Conservation (phyloP, 805 yeast genomes). For the Saturnispora kantuleensis region DNA sequence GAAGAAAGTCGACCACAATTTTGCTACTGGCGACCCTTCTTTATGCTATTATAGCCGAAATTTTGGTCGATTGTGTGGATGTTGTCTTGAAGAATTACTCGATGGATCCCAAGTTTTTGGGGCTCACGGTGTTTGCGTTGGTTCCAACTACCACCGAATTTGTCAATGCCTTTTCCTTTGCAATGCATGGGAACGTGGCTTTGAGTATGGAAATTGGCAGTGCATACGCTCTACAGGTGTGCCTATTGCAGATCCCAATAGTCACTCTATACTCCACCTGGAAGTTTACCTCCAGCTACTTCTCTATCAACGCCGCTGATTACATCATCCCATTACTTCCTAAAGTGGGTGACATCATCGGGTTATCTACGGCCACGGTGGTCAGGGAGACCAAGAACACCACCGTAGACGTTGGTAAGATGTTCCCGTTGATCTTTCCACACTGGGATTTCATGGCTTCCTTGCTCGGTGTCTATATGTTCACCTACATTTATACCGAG, state of each 20-base stretch:
- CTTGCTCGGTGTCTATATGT: conserved; percentile 74
- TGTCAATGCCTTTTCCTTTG: conserved; percentile 93
- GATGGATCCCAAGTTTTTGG: conserved; percentile 84
- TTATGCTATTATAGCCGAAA: conserved; percentile 91
- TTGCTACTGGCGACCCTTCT: conserved; percentile 74
- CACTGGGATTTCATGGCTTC: conserved; percentile 90
- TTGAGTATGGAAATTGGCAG: conserved; percentile 96
- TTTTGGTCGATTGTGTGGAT: conserved; percentile 87
- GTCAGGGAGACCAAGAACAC: neutral
- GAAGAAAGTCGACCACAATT: conserved; percentile 72
- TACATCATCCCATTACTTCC: conserved; percentile 7
- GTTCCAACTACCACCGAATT: conserved; percentile 98
- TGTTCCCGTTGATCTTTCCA: conserved; percentile 84
- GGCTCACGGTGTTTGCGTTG: conserved; percentile 87
- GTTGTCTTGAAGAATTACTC: conserved; percentile 68
- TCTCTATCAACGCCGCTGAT: neutral
- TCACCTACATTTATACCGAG: conserved; percentile 90
- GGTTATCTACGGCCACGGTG: too few relatives aligned
- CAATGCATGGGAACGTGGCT: conserved; percentile 92
- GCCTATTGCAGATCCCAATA: conserved; percentile 86
- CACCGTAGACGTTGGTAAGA: conserved; percentile 19
- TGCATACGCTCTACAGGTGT: conserved; percentile 94
- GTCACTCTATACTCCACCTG: conserved; percentile 68
- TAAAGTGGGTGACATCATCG: neutral
- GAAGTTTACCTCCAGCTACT: conserved; percentile 17